phyloP scores from a whole-genome alignment of 2,329 filamentous ascomycete species.

The Fusarium begoniae region DNA sequence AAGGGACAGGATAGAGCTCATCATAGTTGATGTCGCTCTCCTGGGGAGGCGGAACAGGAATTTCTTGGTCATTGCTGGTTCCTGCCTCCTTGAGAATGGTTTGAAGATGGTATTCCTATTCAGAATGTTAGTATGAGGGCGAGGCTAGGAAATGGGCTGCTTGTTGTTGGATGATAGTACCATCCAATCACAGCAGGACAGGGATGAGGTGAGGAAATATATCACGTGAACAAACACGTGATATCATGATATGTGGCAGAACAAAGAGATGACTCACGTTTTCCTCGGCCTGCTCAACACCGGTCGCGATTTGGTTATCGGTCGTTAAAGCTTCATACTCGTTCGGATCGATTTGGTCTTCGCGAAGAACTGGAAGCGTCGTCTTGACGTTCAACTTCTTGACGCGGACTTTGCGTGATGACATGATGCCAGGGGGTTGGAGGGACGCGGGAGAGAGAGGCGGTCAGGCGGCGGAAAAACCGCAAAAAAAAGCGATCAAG shows the following conservation, averaged over 20 bases:
- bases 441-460: slow-evolving; percentile 49
- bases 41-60: slow-evolving; percentile 71
- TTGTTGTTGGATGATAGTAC: slow-evolving; percentile 21
- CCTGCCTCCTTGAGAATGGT: slow-evolving; percentile 72
- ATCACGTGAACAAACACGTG: slow-evolving; percentile 62
- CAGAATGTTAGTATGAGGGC: slow-evolving; percentile 43
- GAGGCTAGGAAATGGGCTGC: not conserved
- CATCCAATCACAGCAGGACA: slow-evolving; percentile 6
- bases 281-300: slow-evolving; percentile 97
- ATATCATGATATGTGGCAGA: slow-evolving; percentile 49
- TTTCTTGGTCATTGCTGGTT: slow-evolving; percentile 67
- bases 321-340: slow-evolving; percentile 88
- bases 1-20: slow-evolving; percentile 81
- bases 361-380: slow-evolving; percentile 84
- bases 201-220: slow-evolving; percentile 11
- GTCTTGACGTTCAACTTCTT: slow-evolving; percentile 95
- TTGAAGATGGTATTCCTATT: slow-evolving; percentile 93
- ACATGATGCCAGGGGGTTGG: slow-evolving; percentile 61
- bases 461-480: slow-evolving; percentile 63
- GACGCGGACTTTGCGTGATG: slow-evolving; percentile 77
- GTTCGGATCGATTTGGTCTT: slow-evolving; percentile 87
- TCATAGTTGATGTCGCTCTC: slow-evolving; percentile 83
- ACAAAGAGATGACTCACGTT: slow-evolving; percentile 74
- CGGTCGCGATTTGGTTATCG: slow-evolving; percentile 88
- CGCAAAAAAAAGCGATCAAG: slow-evolving; percentile 71